These are phyloP conservation scores for Fusarium sambucinum DNA, from an alignment of 2,329 filamentous ascomycete genomes.

Conservation along the genomic window DNA sequence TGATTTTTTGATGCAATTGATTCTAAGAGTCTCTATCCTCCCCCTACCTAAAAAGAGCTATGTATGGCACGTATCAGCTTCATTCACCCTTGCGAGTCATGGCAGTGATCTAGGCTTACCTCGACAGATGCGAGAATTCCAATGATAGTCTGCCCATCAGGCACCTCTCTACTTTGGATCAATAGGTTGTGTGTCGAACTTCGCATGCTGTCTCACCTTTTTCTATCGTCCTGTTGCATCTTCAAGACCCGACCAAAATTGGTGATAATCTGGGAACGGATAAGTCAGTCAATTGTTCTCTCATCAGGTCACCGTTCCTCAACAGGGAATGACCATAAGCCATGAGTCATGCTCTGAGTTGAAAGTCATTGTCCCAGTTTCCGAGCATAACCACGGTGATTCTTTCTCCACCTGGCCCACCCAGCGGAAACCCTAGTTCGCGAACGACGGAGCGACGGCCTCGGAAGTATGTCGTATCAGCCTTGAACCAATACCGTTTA, in stretches of 20 bases:
- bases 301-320: not conserved
- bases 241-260: not conserved
- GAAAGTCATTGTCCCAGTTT: not conserved
- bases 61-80: not conserved
- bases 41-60: not conserved
- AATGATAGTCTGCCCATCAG: not conserved
- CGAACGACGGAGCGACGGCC: too few relatives aligned
- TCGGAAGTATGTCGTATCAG: too few relatives aligned
- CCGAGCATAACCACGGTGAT: not conserved
- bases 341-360: not conserved
- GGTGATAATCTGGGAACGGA: not conserved
- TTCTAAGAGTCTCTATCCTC: not conserved
- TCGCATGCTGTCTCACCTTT: fast-evolving
- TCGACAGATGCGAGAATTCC: not conserved
- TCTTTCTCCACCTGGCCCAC: not conserved
- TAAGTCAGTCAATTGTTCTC: not conserved
- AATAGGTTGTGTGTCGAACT: not conserved
- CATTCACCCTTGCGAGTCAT: not conserved
- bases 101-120: not conserved
- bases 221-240: not conserved
- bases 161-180: not conserved
- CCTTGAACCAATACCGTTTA: not conserved
- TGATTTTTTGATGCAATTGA: not conserved
- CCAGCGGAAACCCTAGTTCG: not conserved
- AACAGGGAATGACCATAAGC: too few relatives aligned